Evolutionary conservation across 352 stramenopile species (phyloP).

Genomic region (Phytophthora palmivora): DNA sequence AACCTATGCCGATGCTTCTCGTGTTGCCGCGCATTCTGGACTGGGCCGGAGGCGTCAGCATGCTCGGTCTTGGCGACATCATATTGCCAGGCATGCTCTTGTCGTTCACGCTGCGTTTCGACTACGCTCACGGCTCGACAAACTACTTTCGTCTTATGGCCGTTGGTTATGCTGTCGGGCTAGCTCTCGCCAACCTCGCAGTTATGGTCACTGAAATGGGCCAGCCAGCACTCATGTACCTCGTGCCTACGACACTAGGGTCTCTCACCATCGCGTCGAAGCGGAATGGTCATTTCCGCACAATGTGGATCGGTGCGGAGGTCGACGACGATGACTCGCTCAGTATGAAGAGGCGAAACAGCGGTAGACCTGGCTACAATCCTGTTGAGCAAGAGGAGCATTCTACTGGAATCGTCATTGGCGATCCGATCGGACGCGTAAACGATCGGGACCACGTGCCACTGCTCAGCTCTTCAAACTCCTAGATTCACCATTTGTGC

Average conservation of each 20-base stretch:
- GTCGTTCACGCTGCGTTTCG: slow-evolving; percentile 92
- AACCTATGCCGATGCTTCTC: slow-evolving; percentile 95
- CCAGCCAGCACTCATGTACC: slow-evolving; percentile 96
- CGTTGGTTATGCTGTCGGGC: slow-evolving; percentile 92
- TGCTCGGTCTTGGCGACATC: slow-evolving; percentile 97
- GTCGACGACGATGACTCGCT: slow-evolving; percentile 26
- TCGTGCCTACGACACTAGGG: slow-evolving; percentile 94
- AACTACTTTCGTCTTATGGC: slow-evolving; percentile 92
- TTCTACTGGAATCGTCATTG: slow-evolving; percentile 21
- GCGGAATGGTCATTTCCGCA: slow-evolving; percentile 77
- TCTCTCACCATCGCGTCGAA: slow-evolving; percentile 70
- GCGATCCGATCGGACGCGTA: slow-evolving; percentile 25
- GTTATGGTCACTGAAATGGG: slow-evolving; percentile 94
- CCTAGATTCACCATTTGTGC: slow-evolving; percentile 9
- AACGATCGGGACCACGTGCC: slow-evolving; percentile 44
- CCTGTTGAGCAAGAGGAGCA: slow-evolving; percentile 22
- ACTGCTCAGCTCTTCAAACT: slow-evolving; percentile 36
- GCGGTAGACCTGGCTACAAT: slow-evolving; percentile 30
- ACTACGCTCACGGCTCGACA: slow-evolving; percentile 65
- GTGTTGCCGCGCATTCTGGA: slow-evolving; percentile 92
- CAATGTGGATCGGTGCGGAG: slow-evolving; percentile 58
- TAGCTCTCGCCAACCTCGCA: slow-evolving; percentile 94
- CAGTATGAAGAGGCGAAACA: slow-evolving; percentile 27
- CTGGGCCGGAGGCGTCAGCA: slow-evolving; percentile 91
- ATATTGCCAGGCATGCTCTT: slow-evolving; percentile 95